A percentile compares a stretch with the other conserved stretches of the same genome.
These are phyloP conservation scores for Aspergillus ochraceus DNA, from an alignment of 2,329 filamentous ascomycete genomes.

Conservation along the genomic window DNA sequence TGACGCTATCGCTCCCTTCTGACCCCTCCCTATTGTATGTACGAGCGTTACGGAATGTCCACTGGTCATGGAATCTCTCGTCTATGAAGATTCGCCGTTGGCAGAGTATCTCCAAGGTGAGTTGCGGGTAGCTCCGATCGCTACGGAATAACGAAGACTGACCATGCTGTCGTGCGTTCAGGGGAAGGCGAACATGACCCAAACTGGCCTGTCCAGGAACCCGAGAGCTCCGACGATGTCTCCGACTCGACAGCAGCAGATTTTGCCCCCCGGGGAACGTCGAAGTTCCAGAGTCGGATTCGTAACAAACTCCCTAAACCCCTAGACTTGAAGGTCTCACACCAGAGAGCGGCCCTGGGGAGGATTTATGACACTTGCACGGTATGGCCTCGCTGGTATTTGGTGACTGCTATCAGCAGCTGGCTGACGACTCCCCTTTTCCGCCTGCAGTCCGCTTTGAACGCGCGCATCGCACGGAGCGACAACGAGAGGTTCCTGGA, in stretches of 20 bases:
- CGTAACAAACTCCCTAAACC: slow-evolving; percentile 51
- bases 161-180: slow-evolving; percentile 22
- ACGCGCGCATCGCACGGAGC: slow-evolving; percentile 61
- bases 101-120: slow-evolving; percentile 86
- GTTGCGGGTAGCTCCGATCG: slow-evolving; percentile 24
- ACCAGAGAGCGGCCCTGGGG: slow-evolving; percentile 32
- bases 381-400: slow-evolving; percentile 33
- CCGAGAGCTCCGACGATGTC: slow-evolving; percentile 29
- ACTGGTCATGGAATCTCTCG: slow-evolving; percentile 75
- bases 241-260: slow-evolving; percentile 31
- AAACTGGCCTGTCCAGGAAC: slow-evolving; percentile 37
- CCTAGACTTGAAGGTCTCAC: slow-evolving; percentile 38
- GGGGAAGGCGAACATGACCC: slow-evolving; percentile 48
- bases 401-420: neutral
- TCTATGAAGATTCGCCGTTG: slow-evolving; percentile 83
- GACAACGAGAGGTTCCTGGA: slow-evolving; percentile 87
- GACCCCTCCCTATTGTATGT: slow-evolving; percentile 4
- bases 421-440: neutral
- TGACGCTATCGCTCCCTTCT: neutral
- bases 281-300: slow-evolving; percentile 50
- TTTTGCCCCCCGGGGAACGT: slow-evolving; percentile 53
- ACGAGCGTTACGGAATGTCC: slow-evolving; percentile 29
- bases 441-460: slow-evolving; percentile 31
- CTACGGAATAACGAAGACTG: neutral
- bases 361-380: slow-evolving; percentile 50